Evolutionary conservation across 371 early-diverging fungal species (phyloP), one percentile per base, ranked within the genome.

Genomic region (Coemansia sp.): DNA sequence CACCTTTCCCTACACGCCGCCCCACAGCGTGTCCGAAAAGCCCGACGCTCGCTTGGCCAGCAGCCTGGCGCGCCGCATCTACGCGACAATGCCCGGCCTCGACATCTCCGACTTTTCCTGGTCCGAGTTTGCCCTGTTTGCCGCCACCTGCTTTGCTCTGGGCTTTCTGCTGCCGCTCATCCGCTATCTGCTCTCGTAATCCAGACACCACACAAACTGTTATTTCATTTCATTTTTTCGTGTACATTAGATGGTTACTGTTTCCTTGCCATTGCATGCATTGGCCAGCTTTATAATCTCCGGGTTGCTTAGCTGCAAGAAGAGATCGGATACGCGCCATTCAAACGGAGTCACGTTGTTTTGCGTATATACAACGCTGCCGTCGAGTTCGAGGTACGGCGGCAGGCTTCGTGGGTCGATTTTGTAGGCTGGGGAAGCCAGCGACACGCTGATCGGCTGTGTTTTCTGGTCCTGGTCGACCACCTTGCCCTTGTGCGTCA

Each of bases 101-200:
- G 72, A 74, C 36, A 35, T 74, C 14, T 53, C 57, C 31, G 74
- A 74, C 42, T 71, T 69, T 65, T 74, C 74, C 42, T 74, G 74
- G 74, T 12, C 57, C 9, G 74, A 74, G 45, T 62, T 74, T 65
- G 74, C 66, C 9, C 26, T 65, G 66, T 74, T 74, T 70, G 71
- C 54, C 6, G 49, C 66, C 12, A 38, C 61, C 2, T 74, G 74
- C 51, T 60, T 74, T 36, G 31, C 55, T 9, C n/a, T 74, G 26
- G 74, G 74, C 1, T 65, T 74, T 54, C n/a, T 70, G 20, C n/a
- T 70, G 40, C 74, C 74, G 12, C 59, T 55, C 11, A 40, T 71
- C 40, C 66, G 74, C 14, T 58, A 58, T 35, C 43, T 54, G 40
- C 52, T 65, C 4, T 58, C 38, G 31, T 59, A 36, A 47, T 20